Evolutionary conservation across 805 yeast species (phyloP).

Genomic region (Pichia membranifaciens): DNA sequence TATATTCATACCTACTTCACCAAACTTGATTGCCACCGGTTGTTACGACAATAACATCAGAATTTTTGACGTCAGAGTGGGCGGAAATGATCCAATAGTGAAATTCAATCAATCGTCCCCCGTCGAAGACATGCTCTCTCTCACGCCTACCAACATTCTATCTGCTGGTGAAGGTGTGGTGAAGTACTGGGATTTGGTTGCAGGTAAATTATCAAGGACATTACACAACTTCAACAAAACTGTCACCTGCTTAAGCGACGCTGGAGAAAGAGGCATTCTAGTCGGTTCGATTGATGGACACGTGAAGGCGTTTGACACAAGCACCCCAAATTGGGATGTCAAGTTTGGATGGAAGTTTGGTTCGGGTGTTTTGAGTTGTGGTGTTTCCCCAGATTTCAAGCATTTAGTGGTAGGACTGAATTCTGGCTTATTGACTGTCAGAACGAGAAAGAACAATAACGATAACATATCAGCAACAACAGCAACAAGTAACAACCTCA

Average conservation of each 20-base stretch:
- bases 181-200: slow-evolving; percentile 86
- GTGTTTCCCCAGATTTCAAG: slow-evolving; percentile 78
- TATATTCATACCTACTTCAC: slow-evolving; percentile 59
- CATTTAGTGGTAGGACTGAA: slow-evolving; percentile 91
- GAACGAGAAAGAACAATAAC: slow-evolving; percentile 73
- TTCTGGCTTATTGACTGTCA: slow-evolving; percentile 80
- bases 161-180: slow-evolving; percentile 77
- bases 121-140: slow-evolving; percentile 75
- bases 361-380: slow-evolving; percentile 85
- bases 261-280: slow-evolving; percentile 71
- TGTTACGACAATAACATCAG: slow-evolving; percentile 88
- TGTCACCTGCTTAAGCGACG: slow-evolving; percentile 74
- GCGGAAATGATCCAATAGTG: slow-evolving; percentile 46
- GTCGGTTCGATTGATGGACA: slow-evolving; percentile 98
- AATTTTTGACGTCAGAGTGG: slow-evolving; percentile 70
- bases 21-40: slow-evolving; percentile 82
- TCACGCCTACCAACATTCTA: slow-evolving; percentile 68
- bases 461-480: slow-evolving; percentile 25
- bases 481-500: slow-evolving; percentile 17
- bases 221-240: slow-evolving; percentile 88
- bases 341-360: slow-evolving; percentile 98
- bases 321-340: slow-evolving; percentile 70
- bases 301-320: slow-evolving; percentile 85
- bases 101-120: slow-evolving; percentile 72
- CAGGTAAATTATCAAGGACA: slow-evolving; percentile 64